Conservation (phyloP, 371 early-diverging fungal genomes). For the Capillidium heterosporum region DNA sequence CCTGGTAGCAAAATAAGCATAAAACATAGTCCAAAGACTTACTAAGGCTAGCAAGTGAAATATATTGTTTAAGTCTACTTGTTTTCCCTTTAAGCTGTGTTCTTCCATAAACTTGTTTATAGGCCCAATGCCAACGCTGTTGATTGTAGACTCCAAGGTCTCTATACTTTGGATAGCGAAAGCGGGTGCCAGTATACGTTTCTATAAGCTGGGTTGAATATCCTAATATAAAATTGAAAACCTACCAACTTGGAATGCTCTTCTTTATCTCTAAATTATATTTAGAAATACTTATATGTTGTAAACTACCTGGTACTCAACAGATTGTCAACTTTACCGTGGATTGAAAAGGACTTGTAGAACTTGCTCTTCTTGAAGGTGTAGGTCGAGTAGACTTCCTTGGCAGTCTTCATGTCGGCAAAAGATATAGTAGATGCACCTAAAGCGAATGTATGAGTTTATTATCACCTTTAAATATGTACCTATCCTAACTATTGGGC, state of each 20-base stretch:
- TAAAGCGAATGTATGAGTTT: too few species aligned
- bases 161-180: not conserved
- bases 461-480: too few species aligned
- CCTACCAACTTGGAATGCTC: too few species aligned
- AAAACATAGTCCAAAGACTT: not conserved
- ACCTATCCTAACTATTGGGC: not conserved
- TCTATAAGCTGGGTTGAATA: too few species aligned
- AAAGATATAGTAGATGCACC: too few species aligned
- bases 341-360: not conserved
- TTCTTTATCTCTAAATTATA: too few species aligned
- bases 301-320: too few species aligned
- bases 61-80: not conserved
- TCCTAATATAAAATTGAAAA: too few species aligned
- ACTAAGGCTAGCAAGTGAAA: not conserved
- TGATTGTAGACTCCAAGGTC: too few species aligned
- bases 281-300: too few species aligned
- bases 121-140: not conserved
- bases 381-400: not conserved
- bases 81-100: not conserved
- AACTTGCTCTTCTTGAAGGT: not conserved
- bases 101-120: not conserved
- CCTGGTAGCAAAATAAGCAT: not conserved
- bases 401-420: not conserved
- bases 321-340: not conserved
- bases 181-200: not conserved